Evolutionary conservation across 176 grass and related monocot genomes (phyloP), one percentile per base, ranked within the genome.

Genomic region (Oryza meyeriana): DNA sequence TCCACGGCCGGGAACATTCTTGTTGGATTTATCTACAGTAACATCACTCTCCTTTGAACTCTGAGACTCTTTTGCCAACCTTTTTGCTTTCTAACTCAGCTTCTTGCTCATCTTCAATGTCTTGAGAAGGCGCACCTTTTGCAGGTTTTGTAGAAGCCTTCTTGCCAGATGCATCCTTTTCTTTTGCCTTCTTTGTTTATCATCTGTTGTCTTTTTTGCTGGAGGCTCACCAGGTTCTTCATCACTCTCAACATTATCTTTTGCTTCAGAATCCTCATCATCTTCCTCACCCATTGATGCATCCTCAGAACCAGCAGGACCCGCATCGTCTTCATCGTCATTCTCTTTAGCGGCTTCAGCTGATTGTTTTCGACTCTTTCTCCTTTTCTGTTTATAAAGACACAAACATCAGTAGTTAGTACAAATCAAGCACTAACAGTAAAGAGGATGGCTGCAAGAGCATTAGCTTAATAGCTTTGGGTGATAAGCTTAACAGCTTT

Each of bases 341-440:
- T 93, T 81, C 66, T 88, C 95, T 77, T 98, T 86, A 34, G 81
- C 88, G 41, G 63, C 71, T 83, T 91, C 92, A 86, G 64, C 73
- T 45, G 72, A n/a, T 89, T 85, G 72, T 69, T 94, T 96, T 42
- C 18, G 28, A 5, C 64, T 74, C 69, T 69, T 93, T 78, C 77
- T 92, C 83, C 77, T 84, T 86, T 88, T 91, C 93, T 92, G 83
- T 10, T 58, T 64, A 85, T 34, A 42, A 61, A 81, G 26, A 86
- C 8, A 30, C 25, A 55, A 6, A 84, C 30, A 36, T 78, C 14
- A 88, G 14, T 20, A 75, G 63, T 55, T 18, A 9, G n/a, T 24
- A 59, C n/a, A 59, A 11, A 59, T 69, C 0, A 50, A 4, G 40
- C 27, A 76, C 8, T 63, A 31, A 11, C 7, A 74, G 5, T 74